These are phyloP conservation scores for Chenopodium quinoa DNA, from an alignment of 148 eudicot species.

Conservation along the genomic window DNA sequence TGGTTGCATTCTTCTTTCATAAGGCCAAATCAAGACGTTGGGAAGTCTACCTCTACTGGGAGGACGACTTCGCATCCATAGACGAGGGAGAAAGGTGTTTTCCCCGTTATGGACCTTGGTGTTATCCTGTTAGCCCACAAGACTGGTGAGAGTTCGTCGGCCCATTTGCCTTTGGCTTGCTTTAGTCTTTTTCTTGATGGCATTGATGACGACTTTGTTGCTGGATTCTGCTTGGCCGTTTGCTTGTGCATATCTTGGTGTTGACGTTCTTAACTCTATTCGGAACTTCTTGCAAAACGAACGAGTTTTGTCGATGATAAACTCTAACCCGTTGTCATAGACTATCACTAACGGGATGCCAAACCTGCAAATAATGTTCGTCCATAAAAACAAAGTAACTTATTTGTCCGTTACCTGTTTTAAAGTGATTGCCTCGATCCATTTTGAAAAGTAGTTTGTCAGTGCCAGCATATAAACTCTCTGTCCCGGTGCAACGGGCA, in stretches of 20 bases:
- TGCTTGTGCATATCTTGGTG: neutral
- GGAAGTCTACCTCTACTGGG: neutral
- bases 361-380: neutral
- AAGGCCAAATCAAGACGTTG: neutral
- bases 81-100: neutral
- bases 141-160: neutral
- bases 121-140: neutral
- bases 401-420: neutral
- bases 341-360: neutral
- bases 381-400: neutral
- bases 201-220: no score
- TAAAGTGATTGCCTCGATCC: neutral
- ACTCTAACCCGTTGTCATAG: no score
- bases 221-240: no score
- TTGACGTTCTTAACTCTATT: neutral
- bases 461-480: neutral
- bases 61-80: neutral
- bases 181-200: no score
- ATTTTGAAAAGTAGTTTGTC: constrained; percentile 7
- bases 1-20: no score
- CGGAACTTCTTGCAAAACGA: neutral
- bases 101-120: neutral
- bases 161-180: neutral
- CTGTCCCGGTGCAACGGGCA: neutral
- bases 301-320: neutral